Percentiles rank a stretch among this genome's conserved stretches.
Conservation (phyloP, 2,329 filamentous ascomycete genomes). For the Blastomyces silverae region DNA sequence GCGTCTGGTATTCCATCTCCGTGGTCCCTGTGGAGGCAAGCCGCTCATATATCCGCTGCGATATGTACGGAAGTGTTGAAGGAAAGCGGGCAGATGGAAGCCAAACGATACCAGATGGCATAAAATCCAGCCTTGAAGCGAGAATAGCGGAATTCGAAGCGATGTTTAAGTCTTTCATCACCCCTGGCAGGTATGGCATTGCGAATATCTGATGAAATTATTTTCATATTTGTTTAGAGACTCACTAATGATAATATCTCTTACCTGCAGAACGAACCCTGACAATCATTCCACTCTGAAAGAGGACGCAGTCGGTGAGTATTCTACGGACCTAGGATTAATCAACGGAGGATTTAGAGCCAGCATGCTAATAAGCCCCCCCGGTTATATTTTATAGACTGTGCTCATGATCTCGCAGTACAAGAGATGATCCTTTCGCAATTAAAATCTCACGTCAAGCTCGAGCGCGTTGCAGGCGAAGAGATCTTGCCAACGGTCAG, state of each 20-base stretch:
- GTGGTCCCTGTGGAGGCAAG: conserved; percentile 27
- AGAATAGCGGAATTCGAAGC: not conserved
- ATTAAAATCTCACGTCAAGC: conserved; percentile 19
- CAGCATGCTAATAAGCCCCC: not conserved
- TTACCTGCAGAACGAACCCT: not conserved
- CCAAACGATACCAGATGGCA: not conserved
- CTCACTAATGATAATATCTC: not conserved
- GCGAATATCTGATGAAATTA: not conserved
- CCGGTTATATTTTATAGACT: not conserved
- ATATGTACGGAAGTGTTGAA: conserved; percentile 24
- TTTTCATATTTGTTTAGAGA: not conserved
- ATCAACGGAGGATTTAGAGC: not conserved
- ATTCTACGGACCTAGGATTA: not conserved
- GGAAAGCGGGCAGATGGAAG: not conserved
- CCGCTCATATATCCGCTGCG: conserved; percentile 29
- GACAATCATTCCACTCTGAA: not conserved
- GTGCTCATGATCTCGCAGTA: conserved; percentile 1
- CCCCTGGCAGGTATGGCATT: not conserved
- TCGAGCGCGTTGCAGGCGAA: conserved; percentile 18
- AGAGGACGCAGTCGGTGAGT: not conserved
- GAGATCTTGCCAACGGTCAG: conserved; percentile 17
- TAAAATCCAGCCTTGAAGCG: conserved; percentile 1
- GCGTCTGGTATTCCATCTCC: conserved; percentile 25
- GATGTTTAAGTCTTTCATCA: not conserved
- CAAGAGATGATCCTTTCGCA: conserved; percentile 18